Percentiles rank a stretch among this genome's conserved stretches.
These are phyloP conservation scores for Aphanoascus verrucosus DNA, from an alignment of 2,329 filamentous ascomycete species.

Conservation along the genomic window DNA sequence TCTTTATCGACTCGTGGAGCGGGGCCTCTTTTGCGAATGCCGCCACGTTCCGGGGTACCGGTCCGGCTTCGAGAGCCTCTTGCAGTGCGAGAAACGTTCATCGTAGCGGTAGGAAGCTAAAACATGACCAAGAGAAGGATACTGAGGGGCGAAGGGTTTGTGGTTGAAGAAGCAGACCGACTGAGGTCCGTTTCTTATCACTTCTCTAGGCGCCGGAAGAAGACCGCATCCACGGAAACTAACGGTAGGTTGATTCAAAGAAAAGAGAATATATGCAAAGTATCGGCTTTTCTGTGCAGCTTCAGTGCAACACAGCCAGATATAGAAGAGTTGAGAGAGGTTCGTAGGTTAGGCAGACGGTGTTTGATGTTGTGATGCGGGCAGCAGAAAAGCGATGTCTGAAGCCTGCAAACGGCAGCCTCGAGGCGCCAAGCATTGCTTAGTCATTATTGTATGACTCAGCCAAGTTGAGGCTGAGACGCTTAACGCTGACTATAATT, in stretches of 20 bases:
- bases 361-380: too few species aligned
- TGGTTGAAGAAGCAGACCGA: slow-evolving; percentile 3
- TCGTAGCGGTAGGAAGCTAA: slow-evolving; percentile 15
- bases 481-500: neutral
- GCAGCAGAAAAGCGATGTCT: too few species aligned
- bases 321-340: too few species aligned
- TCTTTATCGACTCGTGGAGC: slow-evolving; percentile 45
- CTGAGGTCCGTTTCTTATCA: slow-evolving; percentile 4
- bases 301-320: too few species aligned
- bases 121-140: slow-evolving; percentile 9
- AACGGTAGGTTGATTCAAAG: neutral
- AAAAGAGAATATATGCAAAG: neutral
- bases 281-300: too few species aligned
- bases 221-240: neutral
- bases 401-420: neutral
- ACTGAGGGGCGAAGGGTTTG: neutral
- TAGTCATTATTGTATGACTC: neutral
- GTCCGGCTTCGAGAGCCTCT: slow-evolving; percentile 21
- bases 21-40: slow-evolving; percentile 42
- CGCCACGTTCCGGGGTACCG: slow-evolving; percentile 33
- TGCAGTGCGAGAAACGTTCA: slow-evolving; percentile 25
- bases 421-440: neutral
- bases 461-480: neutral
- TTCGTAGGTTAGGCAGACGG: too few species aligned
- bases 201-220: neutral